phyloP scores from a whole-genome alignment of 768 basidiomycete genomes.

The Amanita phalloides region DNA sequence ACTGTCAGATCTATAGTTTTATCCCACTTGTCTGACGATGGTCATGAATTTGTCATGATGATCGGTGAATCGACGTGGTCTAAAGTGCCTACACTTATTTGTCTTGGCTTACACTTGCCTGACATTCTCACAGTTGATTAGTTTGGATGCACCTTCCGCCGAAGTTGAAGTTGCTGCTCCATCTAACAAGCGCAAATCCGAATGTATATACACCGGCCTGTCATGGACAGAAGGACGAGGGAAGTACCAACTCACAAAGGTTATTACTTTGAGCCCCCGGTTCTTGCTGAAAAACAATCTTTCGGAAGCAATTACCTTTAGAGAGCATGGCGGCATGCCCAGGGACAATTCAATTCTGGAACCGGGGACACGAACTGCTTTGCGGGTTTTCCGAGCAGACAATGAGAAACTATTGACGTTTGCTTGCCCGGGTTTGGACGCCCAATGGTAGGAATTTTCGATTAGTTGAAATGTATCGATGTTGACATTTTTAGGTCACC shows the following conservation, averaged over 20 bases:
- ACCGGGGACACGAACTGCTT: constrained; percentile 57
- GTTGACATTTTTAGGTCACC: constrained; percentile 57
- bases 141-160: constrained; percentile 88
- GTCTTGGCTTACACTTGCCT: not conserved
- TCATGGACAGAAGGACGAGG: constrained; percentile 94
- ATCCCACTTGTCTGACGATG: constrained; percentile 70
- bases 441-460: constrained; percentile 51
- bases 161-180: constrained; percentile 73
- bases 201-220: constrained; percentile 73
- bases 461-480: not conserved
- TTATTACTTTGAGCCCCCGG: constrained; percentile 84
- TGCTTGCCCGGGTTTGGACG: constrained; percentile 77
- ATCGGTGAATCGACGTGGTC: constrained; percentile 86
- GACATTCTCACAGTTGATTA: constrained; percentile 43
- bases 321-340: constrained; percentile 73
- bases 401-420: constrained; percentile 72
- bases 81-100: constrained; percentile 36
- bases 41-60: constrained; percentile 77
- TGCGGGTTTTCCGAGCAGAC: constrained; percentile 57
- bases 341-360: constrained; percentile 49
- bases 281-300: constrained; percentile 85
- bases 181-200: constrained; percentile 46
- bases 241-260: constrained; percentile 93
- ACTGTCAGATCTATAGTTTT: constrained; percentile 46
- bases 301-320: constrained; percentile 56